Evolutionary conservation across 345 rosid genomes (phyloP).

Genomic region (Hibiscus trionum): DNA sequence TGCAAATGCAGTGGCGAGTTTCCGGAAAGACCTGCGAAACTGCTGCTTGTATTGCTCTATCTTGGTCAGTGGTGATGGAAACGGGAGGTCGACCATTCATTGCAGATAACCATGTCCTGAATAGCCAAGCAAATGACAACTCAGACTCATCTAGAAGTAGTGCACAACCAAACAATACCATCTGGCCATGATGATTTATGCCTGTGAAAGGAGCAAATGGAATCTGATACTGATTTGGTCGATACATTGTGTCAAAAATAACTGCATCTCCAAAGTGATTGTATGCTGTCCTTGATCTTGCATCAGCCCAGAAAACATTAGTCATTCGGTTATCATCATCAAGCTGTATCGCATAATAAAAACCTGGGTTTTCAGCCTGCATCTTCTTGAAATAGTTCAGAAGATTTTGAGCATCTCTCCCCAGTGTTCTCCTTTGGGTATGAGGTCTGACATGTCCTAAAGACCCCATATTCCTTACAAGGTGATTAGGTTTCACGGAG

Average conservation of each 20-base stretch:
- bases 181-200: conserved; percentile 57
- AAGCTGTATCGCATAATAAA: conserved; percentile 61
- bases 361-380: conserved; percentile 64
- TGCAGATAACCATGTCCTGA: conserved; percentile 54
- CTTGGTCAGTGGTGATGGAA: conserved; percentile 63
- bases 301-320: conserved; percentile 71
- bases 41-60: conserved; percentile 60
- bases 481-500: conserved; percentile 27
- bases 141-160: conserved; percentile 65
- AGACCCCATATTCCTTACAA: conserved; percentile 23
- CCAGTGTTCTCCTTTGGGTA: conserved; percentile 39
- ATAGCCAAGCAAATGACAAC: conserved; percentile 57
- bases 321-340: conserved; percentile 58
- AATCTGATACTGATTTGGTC: conserved; percentile 62
- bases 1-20: conserved; percentile 62
- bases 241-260: conserved; percentile 55
- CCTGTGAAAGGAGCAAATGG: conserved; percentile 73
- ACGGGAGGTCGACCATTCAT: conserved; percentile 48
- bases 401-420: conserved; percentile 57
- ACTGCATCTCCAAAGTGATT: conserved; percentile 59
- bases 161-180: conserved; percentile 61
- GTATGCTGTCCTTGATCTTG: conserved; percentile 60
- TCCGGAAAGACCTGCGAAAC: conserved; percentile 49
- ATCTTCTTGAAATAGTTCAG: conserved; percentile 53
- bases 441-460: conserved; percentile 28